These are phyloP conservation scores for Gentiana dahurica DNA, from an alignment of 257 asterid species.

Conservation along the genomic window DNA sequence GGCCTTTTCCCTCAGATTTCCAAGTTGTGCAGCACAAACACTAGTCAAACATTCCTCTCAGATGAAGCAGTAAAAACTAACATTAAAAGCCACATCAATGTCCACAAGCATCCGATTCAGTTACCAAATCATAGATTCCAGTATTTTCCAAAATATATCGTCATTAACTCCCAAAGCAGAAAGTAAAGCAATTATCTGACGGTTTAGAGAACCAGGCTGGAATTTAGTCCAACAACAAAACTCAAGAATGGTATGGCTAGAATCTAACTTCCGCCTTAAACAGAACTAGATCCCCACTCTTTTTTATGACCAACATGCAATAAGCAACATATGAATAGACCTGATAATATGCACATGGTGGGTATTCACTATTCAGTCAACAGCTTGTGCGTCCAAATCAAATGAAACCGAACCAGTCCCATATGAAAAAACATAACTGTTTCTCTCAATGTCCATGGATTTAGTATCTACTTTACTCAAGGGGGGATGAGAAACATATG, in stretches of 20 bases:
- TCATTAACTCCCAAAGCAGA: conserved; percentile 69
- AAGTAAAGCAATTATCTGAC: conserved; percentile 76
- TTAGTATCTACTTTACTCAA: conserved; percentile 21
- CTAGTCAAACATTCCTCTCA: conserved; percentile 70
- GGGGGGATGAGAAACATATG: conserved; percentile 77
- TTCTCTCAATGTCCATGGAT: conserved; percentile 50
- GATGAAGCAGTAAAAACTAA: conserved; percentile 47
- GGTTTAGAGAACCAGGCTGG: conserved; percentile 84
- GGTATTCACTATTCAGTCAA: conserved; percentile 43
- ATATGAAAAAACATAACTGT: conserved; percentile 65
- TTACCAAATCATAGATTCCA: conserved; percentile 51
- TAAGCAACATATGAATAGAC: conserved; percentile 78
- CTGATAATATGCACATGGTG: conserved; percentile 89
- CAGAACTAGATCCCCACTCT: conserved; percentile 26
- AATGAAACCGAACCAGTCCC: conserved; percentile 73
- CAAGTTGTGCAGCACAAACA: conserved; percentile 82
- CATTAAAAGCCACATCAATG: conserved; percentile 58
- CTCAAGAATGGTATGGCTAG: conserved; percentile 68
- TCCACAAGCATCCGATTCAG: conserved; percentile 60
- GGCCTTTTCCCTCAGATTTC: conserved; percentile 70
- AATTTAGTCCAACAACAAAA: conserved; percentile 92
- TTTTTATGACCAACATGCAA: conserved; percentile 68
- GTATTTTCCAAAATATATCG: conserved; percentile 67
- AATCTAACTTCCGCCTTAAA: conserved; percentile 62
- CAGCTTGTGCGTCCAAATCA: conserved; percentile 71